Evolutionary conservation across 306 rosid species (phyloP), one percentile per base, ranked within the genome.

Genomic region (Fagus sylvatica): DNA sequence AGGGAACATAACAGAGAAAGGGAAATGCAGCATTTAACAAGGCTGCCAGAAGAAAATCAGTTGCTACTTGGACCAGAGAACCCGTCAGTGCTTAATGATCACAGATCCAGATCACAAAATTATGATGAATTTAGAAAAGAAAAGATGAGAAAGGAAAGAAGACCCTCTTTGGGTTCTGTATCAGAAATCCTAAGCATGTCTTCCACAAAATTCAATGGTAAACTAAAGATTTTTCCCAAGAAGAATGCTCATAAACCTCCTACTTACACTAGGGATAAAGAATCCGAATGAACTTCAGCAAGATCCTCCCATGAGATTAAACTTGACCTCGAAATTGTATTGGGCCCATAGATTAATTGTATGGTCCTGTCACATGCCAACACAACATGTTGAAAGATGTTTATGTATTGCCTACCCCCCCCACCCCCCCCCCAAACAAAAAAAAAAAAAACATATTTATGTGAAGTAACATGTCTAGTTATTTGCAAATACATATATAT

Each of bases 121-220:
- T 85, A 82, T 36, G 86, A 87, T 64, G 87, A 73, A 7, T 37
- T 51, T 53, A 71, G 78, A 36, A 85, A 75, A 41, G 85, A 78
- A 48, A 88, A 73, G 73, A 74, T 69, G 62, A 46, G 48, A 43
- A 79, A 61, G 64, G 81, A 87, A 34, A 79, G 84, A 82, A 85
- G 85, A 79, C 74, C 82, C 36, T 90, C 96, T 56, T 51, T 81
- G 56, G 79, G 85, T 80, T 86, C 91, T 71, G 84, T 91, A 39
- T 78, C 90, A 53, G 93, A 88, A 79, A 55, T 86, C 59, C 84
- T 82, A 76, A 88, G 81, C 76, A 69, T 84, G 79, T 81, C 85
- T 75, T 87, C 93, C 79, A 65, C 78, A 2, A 82, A 55, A n/a
- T 60, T 87, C 73, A 84, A 72, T 19, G 91, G 97, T 92, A 89